Base-by-base conservation (phyloP, 192 early-diverging fungal genomes). In the Coemansia reversa region DNA sequence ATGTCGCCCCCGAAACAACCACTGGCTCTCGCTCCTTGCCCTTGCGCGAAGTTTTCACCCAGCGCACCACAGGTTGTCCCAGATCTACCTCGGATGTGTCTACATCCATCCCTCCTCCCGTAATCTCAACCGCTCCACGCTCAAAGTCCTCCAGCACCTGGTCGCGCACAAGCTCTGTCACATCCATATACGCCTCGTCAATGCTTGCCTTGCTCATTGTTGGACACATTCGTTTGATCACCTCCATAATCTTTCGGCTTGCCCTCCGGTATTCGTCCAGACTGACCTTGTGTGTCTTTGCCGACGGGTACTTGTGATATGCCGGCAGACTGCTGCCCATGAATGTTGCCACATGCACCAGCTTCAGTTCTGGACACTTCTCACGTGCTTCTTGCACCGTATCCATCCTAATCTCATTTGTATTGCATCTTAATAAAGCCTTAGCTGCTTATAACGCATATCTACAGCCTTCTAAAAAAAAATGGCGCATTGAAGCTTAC, bases 131-230 rank as follows among this genome's bases (percentile, higher is more conserved):
- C 25, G 32, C 7, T 14, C 72, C 75, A 9, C 53, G 58, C 30
- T 67, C 69, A 54, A 74, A 62, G 42, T 82, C 79, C 3, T 29
- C 58, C 35, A 76, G 30, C 3, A 82, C 67, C n/a, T 56, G 64
- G 5, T 79, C 58, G 48, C 89, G 86, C 1, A 93, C 89, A 20
- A 77, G 60, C 32, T 86, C 86, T 0, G 94, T 90, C 4, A 92
- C 81, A 66, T 98, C 96, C 66, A 98, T 67, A 67, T 88, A 97
- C 0, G 88, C 91, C 64, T 98, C 96, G 63, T 98, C 96, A 6
- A 91, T 67, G 14, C 91, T 90, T 28, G 89, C 90, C 50, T 89
- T 88, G 69, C 90, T 84, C 47, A 89, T 81, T 1, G 75, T 85
- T 12, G 81, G 74, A 54, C 84, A 85, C 30, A 83, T 69, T 3